Evolutionary conservation across 805 yeast genomes (phyloP).

Genomic region (Lipomyces mesembrius): DNA sequence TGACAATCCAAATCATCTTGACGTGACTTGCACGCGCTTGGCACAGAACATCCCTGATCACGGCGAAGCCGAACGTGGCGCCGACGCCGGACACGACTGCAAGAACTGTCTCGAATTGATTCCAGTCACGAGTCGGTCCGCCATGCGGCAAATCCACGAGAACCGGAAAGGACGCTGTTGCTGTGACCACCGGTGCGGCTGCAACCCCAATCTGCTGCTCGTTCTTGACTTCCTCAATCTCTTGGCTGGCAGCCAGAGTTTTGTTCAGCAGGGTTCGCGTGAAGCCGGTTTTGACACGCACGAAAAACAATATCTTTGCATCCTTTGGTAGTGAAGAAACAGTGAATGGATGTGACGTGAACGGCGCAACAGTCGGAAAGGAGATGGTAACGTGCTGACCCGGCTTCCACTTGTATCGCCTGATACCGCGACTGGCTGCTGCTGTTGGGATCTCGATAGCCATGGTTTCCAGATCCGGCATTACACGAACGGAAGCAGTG

Average conservation of each 20-base stretch:
- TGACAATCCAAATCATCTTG: constrained; percentile 13
- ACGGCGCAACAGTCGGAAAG: constrained; percentile 35
- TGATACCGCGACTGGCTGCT: constrained; percentile 1
- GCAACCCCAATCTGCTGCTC: background rate
- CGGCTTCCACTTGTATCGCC: constrained; percentile 33
- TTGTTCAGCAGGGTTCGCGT: constrained; percentile 20
- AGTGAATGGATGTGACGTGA: constrained; percentile 44
- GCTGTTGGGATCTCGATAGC: constrained; percentile 24
- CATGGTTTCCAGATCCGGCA: constrained; percentile 11
- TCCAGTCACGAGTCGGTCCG: constrained; percentile 50
- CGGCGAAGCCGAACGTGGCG: constrained; percentile 52
- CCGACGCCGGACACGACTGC: constrained; percentile 56
- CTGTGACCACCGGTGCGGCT: background rate
- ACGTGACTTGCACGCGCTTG: background rate
- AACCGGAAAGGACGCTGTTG: constrained; percentile 44
- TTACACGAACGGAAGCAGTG: constrained; percentile 22
- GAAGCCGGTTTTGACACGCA: constrained; percentile 41
- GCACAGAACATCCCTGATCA: constrained; percentile 28
- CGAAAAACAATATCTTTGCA: constrained; percentile 50
- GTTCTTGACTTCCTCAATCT: background rate
- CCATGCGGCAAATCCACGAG: constrained; percentile 55
- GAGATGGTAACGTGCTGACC: constrained; percentile 37
- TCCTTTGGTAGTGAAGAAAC: constrained; percentile 49
- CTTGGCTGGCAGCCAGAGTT: background rate
- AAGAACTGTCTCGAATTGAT: constrained; percentile 50